Percentiles rank a stretch among this genome's conserved stretches.
Conservation (phyloP, 78 protist species). For the Creolimax fragrantissima region DNA sequence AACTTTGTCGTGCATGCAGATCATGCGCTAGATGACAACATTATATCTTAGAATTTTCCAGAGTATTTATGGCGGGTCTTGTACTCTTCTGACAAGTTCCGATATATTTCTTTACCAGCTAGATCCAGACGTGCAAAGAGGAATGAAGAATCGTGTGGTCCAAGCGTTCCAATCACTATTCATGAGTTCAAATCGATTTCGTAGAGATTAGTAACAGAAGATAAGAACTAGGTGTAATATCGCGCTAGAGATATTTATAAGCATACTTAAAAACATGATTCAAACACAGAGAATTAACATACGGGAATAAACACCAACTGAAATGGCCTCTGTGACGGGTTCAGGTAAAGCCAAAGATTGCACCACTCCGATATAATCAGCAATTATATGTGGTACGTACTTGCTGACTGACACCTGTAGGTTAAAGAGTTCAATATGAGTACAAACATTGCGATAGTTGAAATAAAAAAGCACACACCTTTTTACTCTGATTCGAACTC, state of each 20-base stretch:
- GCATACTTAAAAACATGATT: too few species aligned
- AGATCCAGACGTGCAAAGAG: not conserved
- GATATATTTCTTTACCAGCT: not conserved
- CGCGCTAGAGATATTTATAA: too few species aligned
- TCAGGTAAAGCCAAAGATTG: not conserved
- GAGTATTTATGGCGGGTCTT: not conserved
- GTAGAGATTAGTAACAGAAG: too few species aligned
- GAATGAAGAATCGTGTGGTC: not conserved
- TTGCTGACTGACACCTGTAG: not conserved
- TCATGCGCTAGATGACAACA: too few species aligned
- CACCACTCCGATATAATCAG: not conserved
- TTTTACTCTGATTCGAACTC: too few species aligned
- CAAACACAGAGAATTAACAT: too few species aligned
- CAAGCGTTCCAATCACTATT: not conserved
- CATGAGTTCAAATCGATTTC: too few species aligned
- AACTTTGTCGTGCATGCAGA: too few species aligned
- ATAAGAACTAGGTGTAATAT: not conserved
- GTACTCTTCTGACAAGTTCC: not conserved
- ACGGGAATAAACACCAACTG: not conserved
- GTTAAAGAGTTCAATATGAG: not conserved
- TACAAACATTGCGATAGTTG: not conserved
- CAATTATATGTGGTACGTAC: not conserved
- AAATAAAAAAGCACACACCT: too few species aligned
- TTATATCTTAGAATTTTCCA: not conserved
- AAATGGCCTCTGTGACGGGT: not conserved